Evolutionary conservation across 2,329 filamentous ascomycete genomes (phyloP).

Genomic region (Karstenula rhodostoma): DNA sequence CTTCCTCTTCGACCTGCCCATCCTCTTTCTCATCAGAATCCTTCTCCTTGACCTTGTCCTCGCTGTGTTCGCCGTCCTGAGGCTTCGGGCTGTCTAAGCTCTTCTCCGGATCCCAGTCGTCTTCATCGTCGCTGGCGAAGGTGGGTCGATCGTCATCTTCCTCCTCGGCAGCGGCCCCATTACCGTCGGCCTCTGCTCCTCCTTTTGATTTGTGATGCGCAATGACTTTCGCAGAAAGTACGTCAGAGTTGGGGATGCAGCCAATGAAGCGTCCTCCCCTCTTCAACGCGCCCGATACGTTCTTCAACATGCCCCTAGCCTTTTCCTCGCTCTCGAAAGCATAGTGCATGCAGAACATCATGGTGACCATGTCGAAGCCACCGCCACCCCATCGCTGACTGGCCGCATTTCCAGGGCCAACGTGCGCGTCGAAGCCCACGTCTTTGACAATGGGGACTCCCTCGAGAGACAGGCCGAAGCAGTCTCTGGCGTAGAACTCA

Average conservation of each 20-base stretch:
- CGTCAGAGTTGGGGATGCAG: constrained; percentile 95
- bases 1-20: constrained; percentile 57
- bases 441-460: constrained; percentile 82
- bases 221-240: constrained; percentile 81
- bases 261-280: constrained; percentile 96
- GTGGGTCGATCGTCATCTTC: constrained; percentile 40
- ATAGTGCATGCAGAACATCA: constrained; percentile 99
- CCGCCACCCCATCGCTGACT: constrained; percentile 75
- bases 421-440: constrained; percentile 84
- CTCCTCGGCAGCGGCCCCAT: constrained; percentile 30
- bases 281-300: constrained; percentile 87
- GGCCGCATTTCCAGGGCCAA: constrained; percentile 65
- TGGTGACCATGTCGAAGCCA: constrained; percentile 90
- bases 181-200: constrained; percentile 49
- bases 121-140: constrained; percentile 50
- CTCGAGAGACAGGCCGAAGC: constrained; percentile 83
- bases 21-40: constrained; percentile 40
- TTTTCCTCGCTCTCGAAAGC: constrained; percentile 93
- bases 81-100: constrained; percentile 49
- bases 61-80: constrained; percentile 47
- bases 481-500: constrained; percentile 90
- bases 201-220: constrained; percentile 70
- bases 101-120: constrained; percentile 57
- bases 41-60: constrained; percentile 53
- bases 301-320: constrained; percentile 89